A percentile compares a stretch with the other conserved stretches of the same genome.
Conservation (phyloP, 2,329 filamentous ascomycete genomes). For the Rachicladosporium sp. region DNA sequence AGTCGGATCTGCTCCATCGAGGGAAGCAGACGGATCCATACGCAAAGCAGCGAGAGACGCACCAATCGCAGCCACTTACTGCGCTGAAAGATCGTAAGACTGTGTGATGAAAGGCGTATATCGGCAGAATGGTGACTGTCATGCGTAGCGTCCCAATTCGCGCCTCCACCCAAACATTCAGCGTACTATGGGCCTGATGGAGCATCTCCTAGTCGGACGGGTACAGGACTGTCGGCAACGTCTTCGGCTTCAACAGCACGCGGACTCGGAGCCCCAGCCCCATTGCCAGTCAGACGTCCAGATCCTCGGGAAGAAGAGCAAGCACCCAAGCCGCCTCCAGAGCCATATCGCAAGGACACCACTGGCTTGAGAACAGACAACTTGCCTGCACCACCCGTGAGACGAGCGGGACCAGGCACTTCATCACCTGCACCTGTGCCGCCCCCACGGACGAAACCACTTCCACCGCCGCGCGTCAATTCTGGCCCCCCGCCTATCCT, state of each 20-base stretch:
- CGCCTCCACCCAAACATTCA: constrained; percentile 61
- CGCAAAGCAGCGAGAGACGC: constrained; percentile 28
- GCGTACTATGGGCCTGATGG: constrained; percentile 31
- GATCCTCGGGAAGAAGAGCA: constrained; percentile 25
- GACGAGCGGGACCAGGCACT: constrained; percentile 27
- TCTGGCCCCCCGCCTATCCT: constrained; percentile 48
- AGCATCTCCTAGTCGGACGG: constrained; percentile 16
- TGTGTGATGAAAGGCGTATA: not conserved
- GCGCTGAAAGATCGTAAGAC: constrained; percentile 54
- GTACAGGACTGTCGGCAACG: constrained; percentile 11
- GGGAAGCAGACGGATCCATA: constrained; percentile 32
- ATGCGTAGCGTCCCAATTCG: constrained; percentile 49
- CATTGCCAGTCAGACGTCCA: constrained; percentile 20
- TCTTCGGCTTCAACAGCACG: not conserved
- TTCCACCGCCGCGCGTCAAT: constrained; percentile 1
- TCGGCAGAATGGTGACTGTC: constrained; percentile 2
- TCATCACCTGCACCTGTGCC: constrained; percentile 34
- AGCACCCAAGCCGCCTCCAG: constrained; percentile 35
- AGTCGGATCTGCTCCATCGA: constrained; percentile 32
- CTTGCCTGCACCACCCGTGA: constrained; percentile 58
- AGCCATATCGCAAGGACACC: constrained; percentile 57
- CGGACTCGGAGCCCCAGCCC: constrained; percentile 11
- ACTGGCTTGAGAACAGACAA: constrained; percentile 57
- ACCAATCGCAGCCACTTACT: constrained; percentile 51
- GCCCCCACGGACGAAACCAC: not conserved